Conservation (phyloP, 106 monocot species). For the Gastrodia elata region DNA sequence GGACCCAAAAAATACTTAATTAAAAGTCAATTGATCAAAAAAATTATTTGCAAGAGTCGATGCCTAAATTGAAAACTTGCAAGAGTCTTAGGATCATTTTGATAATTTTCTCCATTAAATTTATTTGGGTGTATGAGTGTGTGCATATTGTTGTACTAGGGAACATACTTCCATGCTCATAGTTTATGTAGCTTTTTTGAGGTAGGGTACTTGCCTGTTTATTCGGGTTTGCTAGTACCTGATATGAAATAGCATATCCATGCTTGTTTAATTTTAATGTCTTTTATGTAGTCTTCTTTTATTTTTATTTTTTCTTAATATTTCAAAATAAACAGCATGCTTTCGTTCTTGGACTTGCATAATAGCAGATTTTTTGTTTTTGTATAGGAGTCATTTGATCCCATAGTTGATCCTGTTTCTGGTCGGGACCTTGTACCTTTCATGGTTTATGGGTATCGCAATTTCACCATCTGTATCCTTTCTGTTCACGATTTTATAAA, state of each 20-base stretch:
- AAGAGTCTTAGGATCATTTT: background rate
- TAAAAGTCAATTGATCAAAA: too few species aligned
- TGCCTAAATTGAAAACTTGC: background rate
- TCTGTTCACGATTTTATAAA: background rate
- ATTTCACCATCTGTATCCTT: conserved; percentile 1
- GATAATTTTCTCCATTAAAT: background rate
- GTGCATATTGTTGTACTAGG: too few species aligned
- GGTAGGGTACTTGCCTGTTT: background rate
- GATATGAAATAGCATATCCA: background rate
- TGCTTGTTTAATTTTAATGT: background rate
- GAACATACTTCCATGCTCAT: too few species aligned
- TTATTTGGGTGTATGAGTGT: background rate
- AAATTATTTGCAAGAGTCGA: too few species aligned
- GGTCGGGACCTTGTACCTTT: conserved; percentile 83
- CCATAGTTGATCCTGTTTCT: conserved; percentile 73
- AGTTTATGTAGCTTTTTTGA: background rate
- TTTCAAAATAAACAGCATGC: background rate
- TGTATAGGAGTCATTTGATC: conserved; percentile 88
- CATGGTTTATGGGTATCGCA: conserved; percentile 89
- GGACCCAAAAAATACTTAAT: too few species aligned
- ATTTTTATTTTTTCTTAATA: background rate
- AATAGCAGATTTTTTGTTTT: background rate
- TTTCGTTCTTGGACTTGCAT: background rate
- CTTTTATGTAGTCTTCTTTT: conserved; percentile 1
- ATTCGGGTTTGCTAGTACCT: background rate